A percentile compares a stretch with the other conserved stretches of the same genome.
Conservation (phyloP, 2,329 filamentous ascomycete genomes). For the Colletotrichum cordylinicola region DNA sequence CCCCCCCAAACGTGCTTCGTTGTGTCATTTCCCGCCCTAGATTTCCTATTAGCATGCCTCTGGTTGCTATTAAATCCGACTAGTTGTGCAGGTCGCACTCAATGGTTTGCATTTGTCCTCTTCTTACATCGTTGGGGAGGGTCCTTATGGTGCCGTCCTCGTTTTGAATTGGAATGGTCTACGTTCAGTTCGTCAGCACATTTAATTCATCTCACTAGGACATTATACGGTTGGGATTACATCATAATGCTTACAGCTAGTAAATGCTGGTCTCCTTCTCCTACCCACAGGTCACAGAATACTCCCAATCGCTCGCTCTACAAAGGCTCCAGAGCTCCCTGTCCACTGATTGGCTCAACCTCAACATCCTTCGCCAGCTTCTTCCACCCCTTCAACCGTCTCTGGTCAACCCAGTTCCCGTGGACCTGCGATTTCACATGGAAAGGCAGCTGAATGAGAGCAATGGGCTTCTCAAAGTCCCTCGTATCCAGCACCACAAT, state of each 20-base stretch:
- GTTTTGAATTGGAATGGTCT: too few relatives aligned
- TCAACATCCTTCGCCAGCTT: not conserved
- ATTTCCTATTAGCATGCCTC: too few relatives aligned
- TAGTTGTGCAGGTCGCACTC: too few relatives aligned
- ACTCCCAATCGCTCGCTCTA: too few relatives aligned
- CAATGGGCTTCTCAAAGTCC: slow-evolving; percentile 41
- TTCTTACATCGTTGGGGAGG: too few relatives aligned
- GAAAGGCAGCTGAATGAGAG: slow-evolving; percentile 44
- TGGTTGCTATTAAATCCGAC: too few relatives aligned
- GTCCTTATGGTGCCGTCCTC: too few relatives aligned
- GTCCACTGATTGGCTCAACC: not conserved
- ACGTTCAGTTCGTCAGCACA: too few relatives aligned
- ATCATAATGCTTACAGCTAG: not conserved
- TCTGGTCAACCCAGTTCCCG: slow-evolving; percentile 35
- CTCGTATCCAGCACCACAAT: slow-evolving; percentile 46
- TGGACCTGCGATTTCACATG: slow-evolving; percentile 33
- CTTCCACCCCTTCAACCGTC: slow-evolving; percentile 29
- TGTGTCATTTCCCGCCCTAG: not conserved
- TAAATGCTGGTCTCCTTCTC: not conserved
- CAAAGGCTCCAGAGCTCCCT: not conserved
- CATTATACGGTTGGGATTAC: not conserved
- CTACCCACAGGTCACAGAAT: not conserved
- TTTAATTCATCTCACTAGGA: too few relatives aligned
- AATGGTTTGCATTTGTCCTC: too few relatives aligned
- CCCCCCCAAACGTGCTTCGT: not conserved